phyloP scores from a whole-genome alignment of 345 rosid genomes.

The Ceriops decandra region DNA sequence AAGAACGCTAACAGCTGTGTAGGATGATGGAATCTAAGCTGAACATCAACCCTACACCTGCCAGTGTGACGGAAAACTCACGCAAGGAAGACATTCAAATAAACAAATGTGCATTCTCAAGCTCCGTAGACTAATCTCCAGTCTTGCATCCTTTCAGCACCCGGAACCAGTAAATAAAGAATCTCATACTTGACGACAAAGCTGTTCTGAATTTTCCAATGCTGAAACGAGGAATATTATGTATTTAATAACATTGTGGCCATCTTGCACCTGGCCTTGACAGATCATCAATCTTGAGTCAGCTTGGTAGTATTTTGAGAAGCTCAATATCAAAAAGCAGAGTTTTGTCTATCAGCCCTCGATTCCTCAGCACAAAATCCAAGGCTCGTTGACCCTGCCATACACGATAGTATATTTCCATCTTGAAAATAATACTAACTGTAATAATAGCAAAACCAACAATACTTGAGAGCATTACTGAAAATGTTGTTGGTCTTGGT shows the following conservation, averaged over 20 bases:
- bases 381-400: slow-evolving; percentile 90
- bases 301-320: slow-evolving; percentile 60
- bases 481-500: slow-evolving; percentile 83
- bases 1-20: too few relatives aligned
- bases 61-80: too few relatives aligned
- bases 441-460: slow-evolving; percentile 2
- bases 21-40: too few relatives aligned
- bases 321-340: slow-evolving; percentile 91
- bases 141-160: too few relatives aligned
- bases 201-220: neutral
- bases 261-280: neutral
- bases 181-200: too few relatives aligned
- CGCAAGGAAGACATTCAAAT: too few relatives aligned
- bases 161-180: too few relatives aligned
- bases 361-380: slow-evolving; percentile 92
- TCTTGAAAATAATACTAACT: neutral
- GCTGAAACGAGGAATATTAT: neutral
- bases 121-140: too few relatives aligned
- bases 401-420: slow-evolving; percentile 4
- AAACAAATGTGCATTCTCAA: too few relatives aligned
- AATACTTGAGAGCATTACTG: slow-evolving; percentile 44
- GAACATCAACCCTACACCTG: too few relatives aligned
- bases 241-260: neutral
- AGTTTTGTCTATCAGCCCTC: slow-evolving; percentile 92
- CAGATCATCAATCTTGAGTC: slow-evolving; percentile 19